phyloP scores from a whole-genome alignment of 257 asterid genomes.

The Nicotiana otophora region DNA sequence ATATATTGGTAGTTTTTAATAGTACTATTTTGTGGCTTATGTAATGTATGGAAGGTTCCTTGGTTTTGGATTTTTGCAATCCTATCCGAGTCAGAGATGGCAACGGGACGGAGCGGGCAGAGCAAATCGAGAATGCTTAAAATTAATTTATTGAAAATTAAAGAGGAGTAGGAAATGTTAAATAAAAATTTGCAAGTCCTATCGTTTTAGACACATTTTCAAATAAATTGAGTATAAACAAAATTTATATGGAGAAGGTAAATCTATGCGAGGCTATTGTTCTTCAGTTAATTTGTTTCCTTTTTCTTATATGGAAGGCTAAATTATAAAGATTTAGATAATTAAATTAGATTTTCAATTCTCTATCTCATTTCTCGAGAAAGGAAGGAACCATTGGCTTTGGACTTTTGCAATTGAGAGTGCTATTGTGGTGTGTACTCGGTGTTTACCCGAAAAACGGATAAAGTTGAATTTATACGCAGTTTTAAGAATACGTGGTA shows the following conservation, averaged over 20 bases:
- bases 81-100: neutral
- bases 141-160: no score
- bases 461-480: no score
- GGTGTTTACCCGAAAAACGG: no score
- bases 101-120: neutral
- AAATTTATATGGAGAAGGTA: no score
- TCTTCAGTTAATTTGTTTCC: neutral
- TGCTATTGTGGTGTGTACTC: no score
- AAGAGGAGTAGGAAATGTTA: neutral
- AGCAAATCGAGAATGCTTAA: no score
- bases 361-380: neutral
- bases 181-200: neutral
- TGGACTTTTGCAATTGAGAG: no score
- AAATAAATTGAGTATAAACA: no score
- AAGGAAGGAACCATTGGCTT: no score
- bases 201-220: no score
- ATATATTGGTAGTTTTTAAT: neutral
- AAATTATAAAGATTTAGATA: neutral
- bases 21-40: neutral
- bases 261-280: no score
- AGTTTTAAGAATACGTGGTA: no score
- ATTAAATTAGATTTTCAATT: neutral
- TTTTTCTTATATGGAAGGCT: neutral
- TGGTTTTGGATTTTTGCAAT: neutral
- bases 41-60: conserved; percentile 6